Base-by-base conservation (phyloP, 106 monocot species). In the Dendrobium chrysotoxum region DNA sequence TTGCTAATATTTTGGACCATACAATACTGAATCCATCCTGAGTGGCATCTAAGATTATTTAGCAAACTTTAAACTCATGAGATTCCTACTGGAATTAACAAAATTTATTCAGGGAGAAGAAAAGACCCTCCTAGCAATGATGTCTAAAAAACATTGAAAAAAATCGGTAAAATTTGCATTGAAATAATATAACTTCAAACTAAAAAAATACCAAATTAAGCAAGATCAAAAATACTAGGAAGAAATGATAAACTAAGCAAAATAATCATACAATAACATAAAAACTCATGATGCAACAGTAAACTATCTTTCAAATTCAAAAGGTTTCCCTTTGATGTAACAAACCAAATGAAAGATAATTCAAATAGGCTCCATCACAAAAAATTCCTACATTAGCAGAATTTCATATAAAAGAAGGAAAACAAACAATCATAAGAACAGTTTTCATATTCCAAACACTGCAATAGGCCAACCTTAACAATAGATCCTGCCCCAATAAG, bases 401-500 rank as follows among this genome's bases (percentile, higher is more conserved):
- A 70, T 31, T 35, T 70, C 35, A 70, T 70, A 30, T 70, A 28
- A 35, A 70, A 70, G 16, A 70, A 16, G 12, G 23, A 70, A 16
- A 70, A 35, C 30, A 10, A 20, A 70, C 2, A 70, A 16, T 16
- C 28, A 70, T 70, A 12, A 7, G 3, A 70, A 70, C 28, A 70
- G 15, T 68, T 31, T 28, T 68, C 7, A 30, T 68, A 68, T 12
- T 68, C 12, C 68, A 68, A 68, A 9, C 13, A 68, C 0, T 31
- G 31, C 11, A 18, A 72, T 78, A 75, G 54, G 38, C 79, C 46
- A 82, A 99, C 98, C 98, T 99, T 99, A 57, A 99, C 95, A 84
- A 99, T 83, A 76, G 92, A 99, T 81, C 92, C 95, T 54, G 95
- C 84, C 13, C 95, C 90, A 80, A 95, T 95, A 67, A 99, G 92